A percentile compares a stretch with the other conserved stretches of the same genome.
phyloP scores from a whole-genome alignment of 257 asterid species.

The Solanum virginianum region DNA sequence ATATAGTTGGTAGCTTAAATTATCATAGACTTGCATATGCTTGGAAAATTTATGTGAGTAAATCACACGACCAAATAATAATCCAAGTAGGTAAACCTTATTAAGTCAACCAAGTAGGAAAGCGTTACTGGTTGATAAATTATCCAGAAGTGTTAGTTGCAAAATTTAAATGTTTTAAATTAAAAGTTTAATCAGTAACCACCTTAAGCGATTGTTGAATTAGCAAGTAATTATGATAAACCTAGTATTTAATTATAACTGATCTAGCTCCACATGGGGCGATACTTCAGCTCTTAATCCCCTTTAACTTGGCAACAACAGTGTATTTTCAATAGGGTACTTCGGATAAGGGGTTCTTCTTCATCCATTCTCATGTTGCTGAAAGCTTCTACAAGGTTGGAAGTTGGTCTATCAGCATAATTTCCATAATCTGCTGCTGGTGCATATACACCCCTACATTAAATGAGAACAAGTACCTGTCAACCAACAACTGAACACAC shows the following conservation, averaged over 20 bases:
- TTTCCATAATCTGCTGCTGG: slow-evolving; percentile 58
- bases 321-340: neutral
- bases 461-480: slow-evolving; percentile 35
- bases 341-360: slow-evolving; percentile 36
- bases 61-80: neutral
- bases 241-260: neutral
- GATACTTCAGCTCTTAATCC: neutral
- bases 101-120: neutral
- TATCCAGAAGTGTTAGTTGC: neutral
- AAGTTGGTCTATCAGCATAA: slow-evolving; percentile 54
- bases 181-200: neutral
- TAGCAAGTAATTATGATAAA: neutral
- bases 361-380: slow-evolving; percentile 66
- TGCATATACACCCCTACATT: slow-evolving; percentile 55
- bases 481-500: slow-evolving; percentile 88
- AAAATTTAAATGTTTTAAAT: neutral
- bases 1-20: neutral
- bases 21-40: neutral
- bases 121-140: neutral
- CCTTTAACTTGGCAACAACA: neutral
- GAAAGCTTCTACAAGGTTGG: slow-evolving; percentile 68
- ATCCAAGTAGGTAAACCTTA: neutral
- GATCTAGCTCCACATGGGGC: neutral
- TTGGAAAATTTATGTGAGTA: neutral
- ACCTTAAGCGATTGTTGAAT: neutral